Evolutionary conservation across 2,329 filamentous ascomycete species (phyloP).

Genomic region (Penicillium hordei): DNA sequence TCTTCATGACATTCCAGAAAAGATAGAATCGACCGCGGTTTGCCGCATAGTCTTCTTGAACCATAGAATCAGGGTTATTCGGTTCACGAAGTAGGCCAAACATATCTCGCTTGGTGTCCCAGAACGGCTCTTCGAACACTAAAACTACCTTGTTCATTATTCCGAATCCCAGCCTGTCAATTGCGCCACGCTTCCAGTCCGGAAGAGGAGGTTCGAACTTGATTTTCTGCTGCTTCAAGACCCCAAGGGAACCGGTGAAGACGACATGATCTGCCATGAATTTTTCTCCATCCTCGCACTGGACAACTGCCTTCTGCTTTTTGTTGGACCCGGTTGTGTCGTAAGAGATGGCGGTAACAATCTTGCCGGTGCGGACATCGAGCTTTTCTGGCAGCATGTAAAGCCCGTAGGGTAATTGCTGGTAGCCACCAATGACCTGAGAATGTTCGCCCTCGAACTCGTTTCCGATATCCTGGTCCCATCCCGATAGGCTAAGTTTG

Average conservation of each 20-base stretch:
- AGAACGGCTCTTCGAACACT: slow-evolving; percentile 85
- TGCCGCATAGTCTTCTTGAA: slow-evolving; percentile 74
- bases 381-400: slow-evolving; percentile 74
- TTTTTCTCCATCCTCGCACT: slow-evolving; percentile 73
- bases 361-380: slow-evolving; percentile 70
- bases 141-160: slow-evolving; percentile 93
- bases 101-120: slow-evolving; percentile 86
- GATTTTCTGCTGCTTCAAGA: slow-evolving; percentile 77
- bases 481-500: slow-evolving; percentile 81
- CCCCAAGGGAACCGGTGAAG: slow-evolving; percentile 83
- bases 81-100: slow-evolving; percentile 86
- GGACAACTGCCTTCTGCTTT: slow-evolving; percentile 58
- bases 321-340: slow-evolving; percentile 41
- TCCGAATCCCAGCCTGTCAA: slow-evolving; percentile 84
- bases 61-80: slow-evolving; percentile 65
- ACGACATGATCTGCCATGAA: slow-evolving; percentile 90
- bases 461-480: slow-evolving; percentile 97
- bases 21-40: slow-evolving; percentile 92
- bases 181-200: slow-evolving; percentile 76
- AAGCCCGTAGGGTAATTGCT: slow-evolving; percentile 85
- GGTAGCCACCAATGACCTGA: slow-evolving; percentile 91
- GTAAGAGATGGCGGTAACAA: slow-evolving; percentile 73
- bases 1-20: slow-evolving; percentile 94
- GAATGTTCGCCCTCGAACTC: slow-evolving; percentile 95
- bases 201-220: slow-evolving; percentile 91